Conservation (phyloP, 441 rosid species). For the Erodium chrysanthum region DNA sequence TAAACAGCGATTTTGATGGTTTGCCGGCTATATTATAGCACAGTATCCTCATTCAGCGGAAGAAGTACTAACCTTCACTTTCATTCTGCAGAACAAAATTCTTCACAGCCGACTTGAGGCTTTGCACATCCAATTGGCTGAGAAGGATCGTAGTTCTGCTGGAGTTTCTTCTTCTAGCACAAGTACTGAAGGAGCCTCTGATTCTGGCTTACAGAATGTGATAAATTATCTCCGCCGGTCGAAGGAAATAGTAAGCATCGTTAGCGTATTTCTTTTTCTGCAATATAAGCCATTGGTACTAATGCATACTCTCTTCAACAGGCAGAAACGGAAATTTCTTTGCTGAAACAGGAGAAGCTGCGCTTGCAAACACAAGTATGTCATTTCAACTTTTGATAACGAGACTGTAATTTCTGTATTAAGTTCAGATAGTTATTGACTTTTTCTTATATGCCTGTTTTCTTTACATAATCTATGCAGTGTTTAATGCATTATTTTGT, state of each 20-base stretch:
- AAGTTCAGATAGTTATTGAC: neutral
- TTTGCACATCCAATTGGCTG: conserved; percentile 73
- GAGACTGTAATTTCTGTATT: neutral
- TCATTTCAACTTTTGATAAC: conserved; percentile 4
- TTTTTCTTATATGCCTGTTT: neutral
- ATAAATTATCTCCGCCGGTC: conserved; percentile 75
- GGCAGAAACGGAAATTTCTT: conserved; percentile 93
- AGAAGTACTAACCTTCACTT: neutral
- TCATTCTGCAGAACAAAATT: conserved; percentile 63
- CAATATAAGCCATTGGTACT: neutral
- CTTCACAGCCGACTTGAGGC: conserved; percentile 85
- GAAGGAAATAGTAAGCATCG: conserved; percentile 70
- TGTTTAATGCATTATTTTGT: neutral
- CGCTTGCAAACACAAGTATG: conserved; percentile 85
- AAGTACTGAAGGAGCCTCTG: conserved; percentile 36
- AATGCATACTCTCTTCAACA: conserved; percentile 23
- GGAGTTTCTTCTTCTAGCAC: conserved; percentile 39
- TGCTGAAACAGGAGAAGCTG: conserved; percentile 81
- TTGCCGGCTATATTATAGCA: neutral
- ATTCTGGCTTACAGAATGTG: conserved; percentile 73
- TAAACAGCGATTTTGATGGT: neutral
- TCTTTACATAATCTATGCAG: neutral
- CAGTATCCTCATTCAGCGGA: neutral
- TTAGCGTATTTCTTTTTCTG: neutral
- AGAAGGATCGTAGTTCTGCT: conserved; percentile 52